Evolutionary conservation across 1,284 basidiomycete genomes (phyloP).

Genomic region (Melampsora abietis-canadensis): DNA sequence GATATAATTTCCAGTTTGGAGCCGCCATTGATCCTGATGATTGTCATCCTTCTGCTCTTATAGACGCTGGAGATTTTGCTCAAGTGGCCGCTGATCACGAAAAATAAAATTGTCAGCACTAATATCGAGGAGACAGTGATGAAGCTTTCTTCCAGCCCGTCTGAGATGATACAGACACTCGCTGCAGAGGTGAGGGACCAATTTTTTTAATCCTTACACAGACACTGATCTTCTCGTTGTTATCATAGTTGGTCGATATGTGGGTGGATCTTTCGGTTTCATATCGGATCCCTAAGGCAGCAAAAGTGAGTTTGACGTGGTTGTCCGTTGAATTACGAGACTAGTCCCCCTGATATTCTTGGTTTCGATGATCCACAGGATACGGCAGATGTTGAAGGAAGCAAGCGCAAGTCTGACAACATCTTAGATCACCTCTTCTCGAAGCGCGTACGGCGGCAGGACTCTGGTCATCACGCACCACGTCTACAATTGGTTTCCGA

Average conservation of each 20-base stretch:
- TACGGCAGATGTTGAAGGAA: constrained; percentile 49
- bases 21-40: constrained; percentile 47
- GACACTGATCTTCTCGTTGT: constrained; percentile 1
- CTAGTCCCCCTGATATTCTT: constrained; percentile 9
- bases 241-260: constrained; percentile 63
- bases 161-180: constrained; percentile 62
- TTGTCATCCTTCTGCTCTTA: background rate
- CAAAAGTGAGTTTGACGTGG: constrained; percentile 57
- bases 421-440: constrained; percentile 30
- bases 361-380: constrained; percentile 7
- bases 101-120: constrained; percentile 91
- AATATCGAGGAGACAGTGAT: constrained; percentile 70
- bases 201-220: background rate
- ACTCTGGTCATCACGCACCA: constrained; percentile 38
- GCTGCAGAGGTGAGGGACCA: constrained; percentile 61
- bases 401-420: constrained; percentile 30
- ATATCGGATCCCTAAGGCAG: constrained; percentile 79
- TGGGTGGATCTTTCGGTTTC: constrained; percentile 73
- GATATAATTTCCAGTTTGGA: background rate
- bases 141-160: constrained; percentile 56
- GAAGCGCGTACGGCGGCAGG: constrained; percentile 20
- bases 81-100: constrained; percentile 75
- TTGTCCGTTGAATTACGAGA: constrained; percentile 13
- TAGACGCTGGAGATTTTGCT: constrained; percentile 72
- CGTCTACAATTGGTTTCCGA: constrained; percentile 44